Evolutionary conservation across 2,329 filamentous ascomycete genomes (phyloP).

Genomic region (Xylariomycetidae sp.): DNA sequence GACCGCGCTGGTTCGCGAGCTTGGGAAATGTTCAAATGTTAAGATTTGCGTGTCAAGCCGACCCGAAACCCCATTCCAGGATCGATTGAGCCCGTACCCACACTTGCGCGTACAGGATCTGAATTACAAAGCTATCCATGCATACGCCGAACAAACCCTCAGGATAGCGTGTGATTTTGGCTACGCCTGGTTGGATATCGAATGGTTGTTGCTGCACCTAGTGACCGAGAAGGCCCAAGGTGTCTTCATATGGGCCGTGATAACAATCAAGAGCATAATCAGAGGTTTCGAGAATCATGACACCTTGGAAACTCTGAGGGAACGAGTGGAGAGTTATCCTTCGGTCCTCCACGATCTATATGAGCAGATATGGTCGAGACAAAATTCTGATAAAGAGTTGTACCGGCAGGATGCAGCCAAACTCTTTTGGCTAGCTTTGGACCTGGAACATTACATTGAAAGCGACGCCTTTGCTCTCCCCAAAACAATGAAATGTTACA

Average conservation of each 20-base stretch:
- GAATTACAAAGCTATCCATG: conserved; percentile 1
- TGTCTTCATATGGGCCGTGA: conserved; percentile 9
- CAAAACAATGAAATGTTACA: too few relatives aligned
- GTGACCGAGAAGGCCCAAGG: conserved; percentile 4
- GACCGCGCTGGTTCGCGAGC: conserved; percentile 3
- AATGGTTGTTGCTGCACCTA: neutral
- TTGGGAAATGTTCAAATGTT: conserved; percentile 4
- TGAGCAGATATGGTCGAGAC: conserved; percentile 11
- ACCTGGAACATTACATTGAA: too few relatives aligned
- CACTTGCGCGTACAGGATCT: conserved; percentile 5
- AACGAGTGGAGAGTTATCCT: conserved; percentile 4
- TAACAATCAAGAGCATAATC: conserved; percentile 7
- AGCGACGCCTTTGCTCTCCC: too few relatives aligned
- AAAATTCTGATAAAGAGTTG: conserved; percentile 4
- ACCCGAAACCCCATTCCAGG: conserved; percentile 6
- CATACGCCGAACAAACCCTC: neutral
- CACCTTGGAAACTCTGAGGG: conserved; percentile 1
- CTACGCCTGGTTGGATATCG: neutral
- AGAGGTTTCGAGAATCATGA: conserved; percentile 8
- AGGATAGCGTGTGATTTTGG: neutral
- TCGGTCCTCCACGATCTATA: conserved; percentile 8
- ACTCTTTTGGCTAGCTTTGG: conserved; percentile 2
- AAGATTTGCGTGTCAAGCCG: conserved; percentile 10
- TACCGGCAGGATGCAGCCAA: conserved; percentile 8
- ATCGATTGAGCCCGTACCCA: conserved; percentile 1